phyloP scores from a whole-genome alignment of 345 rosid species.

The Turnera subulata region DNA sequence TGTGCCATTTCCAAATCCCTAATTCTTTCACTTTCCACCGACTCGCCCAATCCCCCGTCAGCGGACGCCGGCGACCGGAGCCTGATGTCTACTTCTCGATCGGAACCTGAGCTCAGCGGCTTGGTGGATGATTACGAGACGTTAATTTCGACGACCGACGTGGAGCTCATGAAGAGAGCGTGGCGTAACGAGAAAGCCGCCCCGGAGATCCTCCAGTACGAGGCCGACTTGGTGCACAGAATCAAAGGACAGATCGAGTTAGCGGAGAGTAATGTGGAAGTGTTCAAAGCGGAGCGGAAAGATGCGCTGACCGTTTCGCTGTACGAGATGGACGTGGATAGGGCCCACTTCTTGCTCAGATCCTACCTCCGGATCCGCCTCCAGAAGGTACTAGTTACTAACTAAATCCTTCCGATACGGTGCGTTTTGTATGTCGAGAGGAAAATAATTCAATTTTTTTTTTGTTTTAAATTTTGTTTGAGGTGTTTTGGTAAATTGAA shows the following conservation, averaged over 20 bases:
- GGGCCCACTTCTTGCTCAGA: slow-evolving; percentile 75
- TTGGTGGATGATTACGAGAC: slow-evolving; percentile 51
- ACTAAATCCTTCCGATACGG: not conserved
- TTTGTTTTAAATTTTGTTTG: not conserved
- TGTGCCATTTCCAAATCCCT: no score
- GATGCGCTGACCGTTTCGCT: slow-evolving; percentile 75
- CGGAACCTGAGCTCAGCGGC: slow-evolving; percentile 13
- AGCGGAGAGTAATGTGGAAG: slow-evolving; percentile 58
- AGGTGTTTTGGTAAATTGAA: not conserved
- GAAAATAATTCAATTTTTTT: not conserved
- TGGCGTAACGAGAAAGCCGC: slow-evolving; percentile 97
- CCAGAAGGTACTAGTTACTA: slow-evolving; percentile 50
- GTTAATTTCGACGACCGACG: slow-evolving; percentile 57
- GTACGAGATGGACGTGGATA: slow-evolving; percentile 83
- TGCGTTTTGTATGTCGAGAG: not conserved
- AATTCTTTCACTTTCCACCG: no score
- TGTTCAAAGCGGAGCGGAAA: slow-evolving; percentile 29
- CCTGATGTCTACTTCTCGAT: no score
- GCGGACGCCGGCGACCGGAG: no score
- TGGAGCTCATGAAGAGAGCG: slow-evolving; percentile 57
- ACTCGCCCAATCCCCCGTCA: no score
- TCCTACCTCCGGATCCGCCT: slow-evolving; percentile 85
- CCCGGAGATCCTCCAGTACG: slow-evolving; percentile 74
- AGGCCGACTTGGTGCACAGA: slow-evolving; percentile 48
- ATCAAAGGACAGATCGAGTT: slow-evolving; percentile 55